Conservation (phyloP, 495 filamentous ascomycete genomes). For the Pseudevernia furfuracea region DNA sequence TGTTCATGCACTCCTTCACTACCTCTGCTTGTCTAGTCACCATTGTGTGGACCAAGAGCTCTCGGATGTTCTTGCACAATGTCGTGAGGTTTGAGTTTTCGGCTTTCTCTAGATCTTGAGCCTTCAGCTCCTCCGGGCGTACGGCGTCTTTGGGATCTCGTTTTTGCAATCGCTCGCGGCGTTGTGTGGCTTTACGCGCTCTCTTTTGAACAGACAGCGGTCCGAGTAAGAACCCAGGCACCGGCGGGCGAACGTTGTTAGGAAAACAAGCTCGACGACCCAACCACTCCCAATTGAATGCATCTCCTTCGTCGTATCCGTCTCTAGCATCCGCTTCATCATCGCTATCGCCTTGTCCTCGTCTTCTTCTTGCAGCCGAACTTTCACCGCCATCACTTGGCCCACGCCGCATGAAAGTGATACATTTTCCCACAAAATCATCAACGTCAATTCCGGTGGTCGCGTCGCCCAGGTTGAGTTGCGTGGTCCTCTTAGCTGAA, state of each 20-base stretch:
- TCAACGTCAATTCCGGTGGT: slow-evolving; percentile 77
- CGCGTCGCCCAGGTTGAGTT: slow-evolving; percentile 60
- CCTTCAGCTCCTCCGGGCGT: slow-evolving; percentile 63
- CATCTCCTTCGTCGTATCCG: slow-evolving; percentile 62
- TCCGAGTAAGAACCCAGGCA: slow-evolving; percentile 79
- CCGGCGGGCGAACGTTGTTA: slow-evolving; percentile 61
- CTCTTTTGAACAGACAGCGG: slow-evolving; percentile 86
- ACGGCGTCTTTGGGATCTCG: slow-evolving; percentile 56
- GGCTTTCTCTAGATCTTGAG: slow-evolving; percentile 59
- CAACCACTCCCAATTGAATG: slow-evolving; percentile 80
- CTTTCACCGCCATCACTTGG: slow-evolving; percentile 29
- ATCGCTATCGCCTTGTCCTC: slow-evolving; percentile 28
- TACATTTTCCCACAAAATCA: slow-evolving; percentile 87
- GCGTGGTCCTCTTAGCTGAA: slow-evolving; percentile 61
- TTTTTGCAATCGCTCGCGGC: slow-evolving; percentile 53
- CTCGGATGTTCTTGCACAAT: slow-evolving; percentile 57
- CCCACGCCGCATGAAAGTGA: slow-evolving; percentile 72
- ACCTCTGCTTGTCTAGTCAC: slow-evolving; percentile 36
- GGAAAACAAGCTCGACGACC: slow-evolving; percentile 68
- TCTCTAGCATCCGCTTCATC: slow-evolving; percentile 26
- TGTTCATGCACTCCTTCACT: slow-evolving; percentile 30
- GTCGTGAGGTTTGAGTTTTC: slow-evolving; percentile 69
- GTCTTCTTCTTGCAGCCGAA: slow-evolving; percentile 21
- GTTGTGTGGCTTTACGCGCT: slow-evolving; percentile 55
- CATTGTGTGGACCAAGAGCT: slow-evolving; percentile 39